Evolutionary conservation across 495 filamentous ascomycete genomes (phyloP).

Genomic region (Penicillium crystallinum): DNA sequence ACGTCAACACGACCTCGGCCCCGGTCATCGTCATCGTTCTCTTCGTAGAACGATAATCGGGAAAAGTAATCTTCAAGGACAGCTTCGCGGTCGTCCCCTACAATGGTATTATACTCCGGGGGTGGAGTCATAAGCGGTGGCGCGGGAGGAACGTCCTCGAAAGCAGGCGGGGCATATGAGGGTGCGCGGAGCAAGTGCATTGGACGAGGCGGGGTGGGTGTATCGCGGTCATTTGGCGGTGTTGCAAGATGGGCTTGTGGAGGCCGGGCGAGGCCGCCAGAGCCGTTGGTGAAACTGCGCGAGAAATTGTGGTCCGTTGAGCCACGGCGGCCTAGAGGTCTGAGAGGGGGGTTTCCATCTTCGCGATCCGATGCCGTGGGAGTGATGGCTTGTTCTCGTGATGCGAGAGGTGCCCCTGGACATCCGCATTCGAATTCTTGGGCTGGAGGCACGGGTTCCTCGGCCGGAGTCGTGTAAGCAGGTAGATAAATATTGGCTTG

Average conservation of each 20-base stretch:
- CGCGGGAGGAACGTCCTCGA: slow-evolving; percentile 83
- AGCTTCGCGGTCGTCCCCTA: slow-evolving; percentile 73
- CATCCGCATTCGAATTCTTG: slow-evolving; percentile 69
- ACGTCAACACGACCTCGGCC: slow-evolving; percentile 53
- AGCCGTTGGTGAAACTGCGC: slow-evolving; percentile 44
- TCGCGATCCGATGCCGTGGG: slow-evolving; percentile 29
- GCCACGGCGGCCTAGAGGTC: slow-evolving; percentile 10
- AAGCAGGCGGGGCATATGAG: slow-evolving; percentile 85
- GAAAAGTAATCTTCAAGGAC: slow-evolving; percentile 86
- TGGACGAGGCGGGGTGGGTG: slow-evolving; percentile 46
- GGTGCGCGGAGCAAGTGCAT: slow-evolving; percentile 88
- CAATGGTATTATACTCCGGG: slow-evolving; percentile 78
- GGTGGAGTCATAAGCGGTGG: slow-evolving; percentile 80
- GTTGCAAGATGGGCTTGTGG: slow-evolving; percentile 44
- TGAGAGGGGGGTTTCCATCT: slow-evolving; percentile 15
- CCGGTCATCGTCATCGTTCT: slow-evolving; percentile 50
- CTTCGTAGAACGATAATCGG: slow-evolving; percentile 56
- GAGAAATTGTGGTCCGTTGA: slow-evolving; percentile 23
- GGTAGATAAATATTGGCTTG: slow-evolving; percentile 87
- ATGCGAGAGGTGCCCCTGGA: slow-evolving; percentile 53
- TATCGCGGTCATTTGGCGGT: slow-evolving; percentile 35
- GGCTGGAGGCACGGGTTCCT: slow-evolving; percentile 38
- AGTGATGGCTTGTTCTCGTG: slow-evolving; percentile 36
- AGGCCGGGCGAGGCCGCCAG: slow-evolving; percentile 43
- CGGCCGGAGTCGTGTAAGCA: slow-evolving; percentile 66